phyloP scores from a whole-genome alignment of 192 early-diverging fungal genomes.

The Glomus cerebriforme region DNA sequence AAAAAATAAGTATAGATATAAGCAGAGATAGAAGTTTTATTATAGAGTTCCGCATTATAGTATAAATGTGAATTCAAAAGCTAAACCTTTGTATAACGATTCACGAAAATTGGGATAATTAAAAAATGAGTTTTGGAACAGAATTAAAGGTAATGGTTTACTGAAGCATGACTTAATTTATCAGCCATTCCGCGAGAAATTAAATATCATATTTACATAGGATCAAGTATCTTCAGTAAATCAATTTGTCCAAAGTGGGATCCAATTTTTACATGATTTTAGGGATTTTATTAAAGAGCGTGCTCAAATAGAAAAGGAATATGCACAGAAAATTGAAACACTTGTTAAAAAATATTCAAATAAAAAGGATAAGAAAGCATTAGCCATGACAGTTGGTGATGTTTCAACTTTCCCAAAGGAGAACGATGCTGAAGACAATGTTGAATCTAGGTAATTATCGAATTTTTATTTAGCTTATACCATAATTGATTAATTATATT shows the following conservation, averaged over 20 bases:
- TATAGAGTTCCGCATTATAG: too few relatives aligned
- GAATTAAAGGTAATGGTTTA: slow-evolving; percentile 23
- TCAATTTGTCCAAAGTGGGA: slow-evolving; percentile 54
- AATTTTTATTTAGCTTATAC: background rate
- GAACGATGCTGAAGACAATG: slow-evolving; percentile 31
- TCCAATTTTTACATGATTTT: slow-evolving; percentile 67
- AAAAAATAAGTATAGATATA: too few relatives aligned
- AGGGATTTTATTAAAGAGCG: slow-evolving; percentile 71
- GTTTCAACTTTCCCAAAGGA: slow-evolving; percentile 36
- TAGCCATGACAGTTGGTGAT: slow-evolving; percentile 30
- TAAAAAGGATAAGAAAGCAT: slow-evolving; percentile 45
- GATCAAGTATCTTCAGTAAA: slow-evolving; percentile 57
- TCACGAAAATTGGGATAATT: background rate
- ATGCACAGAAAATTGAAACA: slow-evolving; percentile 63
- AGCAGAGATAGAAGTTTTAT: too few relatives aligned
- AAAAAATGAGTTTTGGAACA: slow-evolving; percentile 25
- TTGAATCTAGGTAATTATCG: slow-evolving; percentile 46
- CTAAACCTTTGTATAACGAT: background rate
- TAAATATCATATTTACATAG: slow-evolving; percentile 28
- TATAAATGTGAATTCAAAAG: background rate
- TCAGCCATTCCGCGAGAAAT: too few relatives aligned
- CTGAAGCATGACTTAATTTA: background rate
- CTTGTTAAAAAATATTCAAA: slow-evolving; percentile 60
- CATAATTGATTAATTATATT: background rate
- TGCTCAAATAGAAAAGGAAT: slow-evolving; percentile 70